Evolutionary conservation across 345 rosid genomes (phyloP), one percentile per base, ranked within the genome.

Genomic region (Eucalyptus curtisii): DNA sequence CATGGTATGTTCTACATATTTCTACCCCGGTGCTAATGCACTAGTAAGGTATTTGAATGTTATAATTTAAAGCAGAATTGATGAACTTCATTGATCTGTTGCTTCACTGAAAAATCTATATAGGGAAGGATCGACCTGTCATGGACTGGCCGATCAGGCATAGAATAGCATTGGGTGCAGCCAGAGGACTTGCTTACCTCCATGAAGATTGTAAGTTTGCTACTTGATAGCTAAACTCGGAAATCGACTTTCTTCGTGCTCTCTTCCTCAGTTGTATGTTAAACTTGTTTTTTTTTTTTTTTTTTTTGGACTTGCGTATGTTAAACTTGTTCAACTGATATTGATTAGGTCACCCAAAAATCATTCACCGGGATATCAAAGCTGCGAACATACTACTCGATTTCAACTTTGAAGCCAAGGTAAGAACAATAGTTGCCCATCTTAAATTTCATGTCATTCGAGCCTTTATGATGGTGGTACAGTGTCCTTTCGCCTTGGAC

Each of bases 341-440:
- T 86, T 68, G 53, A 68, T 31, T 92, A 97, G 99, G 99, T 61
- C 99, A 97, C 86, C 99, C 98, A 48, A 93, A 94, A 57, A 96
- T 96, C 89, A 96, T 97, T 89, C 99, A 97, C 79, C 92, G 99
- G 91, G 99, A 97, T 91, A 96, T 97, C 87, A 95, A 97, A 91
- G 90, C 95, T 81, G 90, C 99, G 85, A 97, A 97, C 88, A 97
- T 97, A 89, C 95, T 96, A 71, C 93, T 97, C 89, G 99, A 97
- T 90, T 90, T 42, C 89, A 93, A 90, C 90, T 89, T 64, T 33
- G 90, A 89, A 66, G 90, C 90, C 59, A 89, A 89, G 89, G 90
- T 89, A 31, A 10, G 82, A 66, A 27, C 7, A 45, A 30, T n/a
- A 16, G 22, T n/a, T 40, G 33, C 52, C 64, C 47, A 37, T 37